Evolutionary conservation across 2,329 filamentous ascomycete genomes (phyloP).

Genomic region (Aspergillus eucalypticola): DNA sequence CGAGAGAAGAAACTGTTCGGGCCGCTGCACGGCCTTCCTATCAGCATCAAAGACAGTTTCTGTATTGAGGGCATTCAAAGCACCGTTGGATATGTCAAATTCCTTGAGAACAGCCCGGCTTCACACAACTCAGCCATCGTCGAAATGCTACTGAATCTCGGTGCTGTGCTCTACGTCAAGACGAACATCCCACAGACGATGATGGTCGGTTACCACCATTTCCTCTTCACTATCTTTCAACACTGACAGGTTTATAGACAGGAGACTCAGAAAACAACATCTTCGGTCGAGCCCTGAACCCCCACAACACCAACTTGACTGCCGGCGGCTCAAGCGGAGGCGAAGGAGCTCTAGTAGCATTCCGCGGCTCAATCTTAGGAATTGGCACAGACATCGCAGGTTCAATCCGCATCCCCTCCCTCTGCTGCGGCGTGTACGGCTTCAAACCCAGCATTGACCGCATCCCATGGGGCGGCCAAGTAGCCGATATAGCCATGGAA

Average conservation of each 20-base stretch:
- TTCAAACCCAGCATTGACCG: conserved; percentile 49
- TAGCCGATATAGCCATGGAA: conserved; percentile 1
- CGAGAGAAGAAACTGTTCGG: conserved; percentile 50
- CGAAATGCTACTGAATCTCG: conserved; percentile 57
- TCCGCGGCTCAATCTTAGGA: conserved; percentile 60
- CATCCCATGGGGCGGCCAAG: conserved; percentile 53
- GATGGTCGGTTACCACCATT: conserved; percentile 15
- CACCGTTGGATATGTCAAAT: conserved; percentile 59
- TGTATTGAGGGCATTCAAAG: conserved; percentile 53
- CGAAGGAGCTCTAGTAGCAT: conserved; percentile 61
- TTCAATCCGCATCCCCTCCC: conserved; percentile 48
- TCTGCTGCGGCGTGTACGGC: conserved; percentile 52
- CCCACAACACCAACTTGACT: conserved; percentile 58
- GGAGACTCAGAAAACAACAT: conserved; percentile 55
- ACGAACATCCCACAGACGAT: conserved; percentile 65
- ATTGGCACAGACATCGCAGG: conserved; percentile 61
- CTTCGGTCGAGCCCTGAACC: conserved; percentile 63
- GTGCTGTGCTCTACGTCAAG: conserved; percentile 67
- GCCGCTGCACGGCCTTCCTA: conserved; percentile 63
- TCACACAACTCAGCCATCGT: conserved; percentile 57
- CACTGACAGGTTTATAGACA: conserved; percentile 33
- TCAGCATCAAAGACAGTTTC: conserved; percentile 55
- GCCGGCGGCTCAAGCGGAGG: conserved; percentile 67
- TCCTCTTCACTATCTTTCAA: not conserved
- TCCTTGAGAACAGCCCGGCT: conserved; percentile 59